These are phyloP conservation scores for Epichloe uncinata DNA, from an alignment of 2,329 filamentous ascomycete genomes.

Conservation along the genomic window DNA sequence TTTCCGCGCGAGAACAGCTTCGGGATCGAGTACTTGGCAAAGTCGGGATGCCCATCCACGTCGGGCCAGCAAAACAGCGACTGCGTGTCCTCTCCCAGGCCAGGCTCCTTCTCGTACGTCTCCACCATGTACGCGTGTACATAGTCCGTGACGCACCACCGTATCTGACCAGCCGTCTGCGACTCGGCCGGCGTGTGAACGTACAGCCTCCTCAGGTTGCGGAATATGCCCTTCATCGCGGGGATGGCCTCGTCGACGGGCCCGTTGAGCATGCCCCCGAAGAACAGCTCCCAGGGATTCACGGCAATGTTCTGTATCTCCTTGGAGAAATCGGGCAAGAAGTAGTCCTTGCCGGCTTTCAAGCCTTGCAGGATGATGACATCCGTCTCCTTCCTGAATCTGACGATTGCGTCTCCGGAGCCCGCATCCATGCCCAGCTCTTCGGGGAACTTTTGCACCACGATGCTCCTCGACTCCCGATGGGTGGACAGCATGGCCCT, in stretches of 20 bases:
- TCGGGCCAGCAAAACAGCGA: slow-evolving; percentile 23
- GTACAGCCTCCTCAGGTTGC: slow-evolving; percentile 17
- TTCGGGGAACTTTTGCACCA: slow-evolving; percentile 18
- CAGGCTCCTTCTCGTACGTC: slow-evolving; percentile 13
- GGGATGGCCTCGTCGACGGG: slow-evolving; percentile 1
- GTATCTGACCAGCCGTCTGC: slow-evolving; percentile 7
- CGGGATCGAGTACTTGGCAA: slow-evolving; percentile 14
- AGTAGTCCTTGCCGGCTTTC: not conserved
- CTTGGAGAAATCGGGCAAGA: slow-evolving; percentile 16
- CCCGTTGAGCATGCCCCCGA: not conserved
- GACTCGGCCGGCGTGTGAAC: not conserved
- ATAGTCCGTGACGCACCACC: slow-evolving; percentile 20
- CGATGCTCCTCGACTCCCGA: slow-evolving; percentile 23
- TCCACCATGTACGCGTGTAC: slow-evolving; percentile 16
- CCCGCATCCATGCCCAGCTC: slow-evolving; percentile 15
- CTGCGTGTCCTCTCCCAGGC: slow-evolving; percentile 13
- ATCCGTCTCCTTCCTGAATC: slow-evolving; percentile 19
- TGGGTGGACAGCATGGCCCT: slow-evolving; percentile 21
- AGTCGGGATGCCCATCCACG: slow-evolving; percentile 15
- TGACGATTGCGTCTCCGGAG: slow-evolving; percentile 13
- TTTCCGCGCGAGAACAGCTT: not conserved
- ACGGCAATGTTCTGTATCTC: slow-evolving; percentile 18
- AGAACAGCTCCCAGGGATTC: slow-evolving; percentile 1
- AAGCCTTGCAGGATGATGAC: slow-evolving; percentile 15
- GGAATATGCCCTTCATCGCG: slow-evolving; percentile 7